Base-by-base conservation (phyloP, 2,329 filamentous ascomycete species). In the Talaromyces sp. region DNA sequence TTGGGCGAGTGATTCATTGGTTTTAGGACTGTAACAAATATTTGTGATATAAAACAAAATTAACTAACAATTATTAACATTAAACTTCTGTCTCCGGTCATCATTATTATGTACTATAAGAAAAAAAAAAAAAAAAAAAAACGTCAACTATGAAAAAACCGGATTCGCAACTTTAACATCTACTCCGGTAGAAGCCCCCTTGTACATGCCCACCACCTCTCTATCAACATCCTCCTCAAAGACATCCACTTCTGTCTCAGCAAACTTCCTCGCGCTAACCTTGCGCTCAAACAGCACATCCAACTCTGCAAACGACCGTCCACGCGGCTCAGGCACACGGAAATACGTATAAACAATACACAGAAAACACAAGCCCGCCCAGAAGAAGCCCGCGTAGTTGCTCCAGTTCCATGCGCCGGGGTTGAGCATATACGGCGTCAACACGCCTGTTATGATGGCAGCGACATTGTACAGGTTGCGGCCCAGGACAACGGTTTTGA, bases 341-440 rank as follows among this genome's bases (percentile, higher is more conserved):
- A 92, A 93, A 72, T 87, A 94, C 0, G 89, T 89, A 77, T 94
- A 96, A 16, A 95, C 78, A 69, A 93, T 86, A 78, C 90, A 95
- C 60, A 87, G 76, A 78, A 92, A 91, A 76, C 90, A 94, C 61
- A 91, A 87, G 0, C 88, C 90, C 14, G 86, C 88, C 90, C 92
- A 92, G 81, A 96, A 96, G 79, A 96, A 96, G 31, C 92, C 92
- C 0, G 92, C 85, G 69, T 85, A 95, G 77, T 95, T 95, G 64
- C 86, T 83, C 92, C 92, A 96, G 76, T 96, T 81, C 92, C 93
- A 96, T 0, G 87, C 89, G 1, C 81, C 83, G 0, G 92, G 91
- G 77, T 96, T 96, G 50, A 96, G 83, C 92, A 96, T 96, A 77
- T 96, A 96, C 0, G 92, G 92, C 0, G 91, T 96, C 47, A 96